Conservation (phyloP, 305 asterid species). For the Fraxinus floribunda region DNA sequence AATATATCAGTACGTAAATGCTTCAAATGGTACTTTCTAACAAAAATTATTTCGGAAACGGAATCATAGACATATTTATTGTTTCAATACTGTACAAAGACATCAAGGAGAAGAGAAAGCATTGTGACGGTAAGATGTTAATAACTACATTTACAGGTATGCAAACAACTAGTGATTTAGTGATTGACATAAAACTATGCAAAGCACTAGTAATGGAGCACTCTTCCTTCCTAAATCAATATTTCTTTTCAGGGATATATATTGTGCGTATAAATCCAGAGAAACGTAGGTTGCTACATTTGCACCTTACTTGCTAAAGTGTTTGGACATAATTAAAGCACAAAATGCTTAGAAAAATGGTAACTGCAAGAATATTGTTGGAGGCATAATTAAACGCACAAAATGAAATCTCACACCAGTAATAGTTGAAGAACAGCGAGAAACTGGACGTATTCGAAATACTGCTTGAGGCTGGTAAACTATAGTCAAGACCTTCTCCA, state of each 20-base stretch:
- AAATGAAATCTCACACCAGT: conserved; percentile 44
- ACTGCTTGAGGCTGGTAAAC: conserved; percentile 97
- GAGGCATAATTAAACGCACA: conserved; percentile 1
- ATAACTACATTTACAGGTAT: background rate
- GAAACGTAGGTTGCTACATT: background rate
- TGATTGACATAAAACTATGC: background rate
- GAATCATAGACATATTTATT: background rate
- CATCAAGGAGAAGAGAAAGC: background rate
- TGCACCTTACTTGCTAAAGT: background rate
- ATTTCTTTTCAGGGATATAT: background rate
- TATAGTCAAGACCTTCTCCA: conserved; percentile 81
- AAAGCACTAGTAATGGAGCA: background rate
- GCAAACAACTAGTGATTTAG: background rate
- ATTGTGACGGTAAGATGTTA: too few species aligned
- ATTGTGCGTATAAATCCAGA: background rate
- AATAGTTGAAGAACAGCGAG: conserved; percentile 90
- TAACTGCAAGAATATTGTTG: background rate
- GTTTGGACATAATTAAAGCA: background rate
- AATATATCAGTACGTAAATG: background rate
- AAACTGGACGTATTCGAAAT: conserved; percentile 87
- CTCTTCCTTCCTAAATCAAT: background rate
- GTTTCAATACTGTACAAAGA: background rate
- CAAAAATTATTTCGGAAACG: background rate
- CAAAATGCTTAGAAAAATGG: too few species aligned
- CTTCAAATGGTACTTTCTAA: background rate